Evolutionary conservation across 768 basidiomycete species (phyloP).

Genomic region (Basidioascus undulatus): DNA sequence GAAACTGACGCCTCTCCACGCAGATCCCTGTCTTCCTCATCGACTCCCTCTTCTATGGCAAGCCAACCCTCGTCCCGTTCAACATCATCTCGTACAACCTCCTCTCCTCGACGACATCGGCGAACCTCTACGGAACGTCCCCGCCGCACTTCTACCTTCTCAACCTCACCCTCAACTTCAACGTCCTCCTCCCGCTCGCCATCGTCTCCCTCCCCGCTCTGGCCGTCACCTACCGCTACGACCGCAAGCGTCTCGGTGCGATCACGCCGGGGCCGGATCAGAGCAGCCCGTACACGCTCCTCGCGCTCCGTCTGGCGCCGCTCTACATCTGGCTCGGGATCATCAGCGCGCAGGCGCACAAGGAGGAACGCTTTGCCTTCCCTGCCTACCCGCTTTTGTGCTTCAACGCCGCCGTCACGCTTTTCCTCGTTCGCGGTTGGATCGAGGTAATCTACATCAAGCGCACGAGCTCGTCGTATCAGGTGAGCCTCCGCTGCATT

Average conservation of each 20-base stretch:
- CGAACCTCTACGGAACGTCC: conserved; percentile 70
- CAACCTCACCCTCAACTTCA: conserved; percentile 88
- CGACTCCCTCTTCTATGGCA: conserved; percentile 71
- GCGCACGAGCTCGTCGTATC: conserved; percentile 60
- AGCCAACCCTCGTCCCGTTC: conserved; percentile 55
- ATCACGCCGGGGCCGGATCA: conserved; percentile 14
- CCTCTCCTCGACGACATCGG: conserved; percentile 32
- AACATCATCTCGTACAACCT: conserved; percentile 88
- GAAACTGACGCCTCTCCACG: neutral
- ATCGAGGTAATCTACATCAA: conserved; percentile 50
- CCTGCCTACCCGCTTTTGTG: conserved; percentile 76
- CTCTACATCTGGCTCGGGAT: conserved; percentile 66
- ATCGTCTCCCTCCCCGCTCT: conserved; percentile 58
- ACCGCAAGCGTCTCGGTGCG: conserved; percentile 43
- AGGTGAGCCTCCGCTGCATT: conserved; percentile 26
- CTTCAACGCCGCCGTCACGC: conserved; percentile 75
- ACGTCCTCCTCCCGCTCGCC: conserved; percentile 56
- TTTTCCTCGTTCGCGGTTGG: conserved; percentile 72
- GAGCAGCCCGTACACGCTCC: conserved; percentile 46
- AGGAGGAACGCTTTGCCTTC: conserved; percentile 98
- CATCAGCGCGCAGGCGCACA: conserved; percentile 62
- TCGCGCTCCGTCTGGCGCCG: conserved; percentile 57
- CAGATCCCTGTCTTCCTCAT: conserved; percentile 64
- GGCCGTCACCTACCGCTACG: conserved; percentile 42
- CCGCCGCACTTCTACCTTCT: conserved; percentile 65